A percentile compares a stretch with the other conserved stretches of the same genome.
These are phyloP conservation scores for Talaromyces sp. DNA, from an alignment of 2,329 filamentous ascomycete genomes.

Conservation along the genomic window DNA sequence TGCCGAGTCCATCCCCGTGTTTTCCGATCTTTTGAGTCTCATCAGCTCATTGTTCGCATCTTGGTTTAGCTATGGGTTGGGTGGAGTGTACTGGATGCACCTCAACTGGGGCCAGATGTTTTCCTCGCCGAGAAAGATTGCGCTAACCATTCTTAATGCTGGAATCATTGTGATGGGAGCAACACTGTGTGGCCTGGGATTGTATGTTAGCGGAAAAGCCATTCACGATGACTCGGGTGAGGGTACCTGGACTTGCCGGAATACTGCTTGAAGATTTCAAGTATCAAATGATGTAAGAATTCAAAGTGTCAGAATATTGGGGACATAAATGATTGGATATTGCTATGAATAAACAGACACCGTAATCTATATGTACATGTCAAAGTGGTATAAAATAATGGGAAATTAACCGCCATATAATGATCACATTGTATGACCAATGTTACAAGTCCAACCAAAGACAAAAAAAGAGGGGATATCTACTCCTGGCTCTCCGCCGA, in stretches of 20 bases:
- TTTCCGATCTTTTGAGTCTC: slow-evolving; percentile 57
- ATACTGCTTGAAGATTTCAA: background rate
- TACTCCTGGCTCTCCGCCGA: background rate
- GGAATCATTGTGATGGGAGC: slow-evolving; percentile 13
- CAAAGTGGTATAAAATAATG: background rate
- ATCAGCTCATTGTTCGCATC: slow-evolving; percentile 58
- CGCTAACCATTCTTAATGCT: slow-evolving; percentile 21
- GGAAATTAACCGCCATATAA: background rate
- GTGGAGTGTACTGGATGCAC: slow-evolving; percentile 43
- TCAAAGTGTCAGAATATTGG: background rate
- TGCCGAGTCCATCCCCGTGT: slow-evolving; percentile 63
- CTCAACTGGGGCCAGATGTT: slow-evolving; percentile 42
- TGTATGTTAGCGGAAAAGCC: slow-evolving; percentile 36
- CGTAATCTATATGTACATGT: background rate
- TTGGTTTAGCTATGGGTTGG: slow-evolving; percentile 56
- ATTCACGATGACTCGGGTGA: slow-evolving; percentile 25
- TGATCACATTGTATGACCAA: background rate
- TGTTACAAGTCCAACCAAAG: background rate
- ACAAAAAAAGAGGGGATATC: background rate
- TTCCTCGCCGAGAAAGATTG: slow-evolving; percentile 39
- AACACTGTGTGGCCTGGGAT: slow-evolving; percentile 33
- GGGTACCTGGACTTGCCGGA: background rate
- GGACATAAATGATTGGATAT: background rate
- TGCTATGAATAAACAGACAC: background rate
- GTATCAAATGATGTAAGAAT: background rate